Evolutionary conservation across 495 filamentous ascomycete species (phyloP).

Genomic region (Aspergillus affinis): DNA sequence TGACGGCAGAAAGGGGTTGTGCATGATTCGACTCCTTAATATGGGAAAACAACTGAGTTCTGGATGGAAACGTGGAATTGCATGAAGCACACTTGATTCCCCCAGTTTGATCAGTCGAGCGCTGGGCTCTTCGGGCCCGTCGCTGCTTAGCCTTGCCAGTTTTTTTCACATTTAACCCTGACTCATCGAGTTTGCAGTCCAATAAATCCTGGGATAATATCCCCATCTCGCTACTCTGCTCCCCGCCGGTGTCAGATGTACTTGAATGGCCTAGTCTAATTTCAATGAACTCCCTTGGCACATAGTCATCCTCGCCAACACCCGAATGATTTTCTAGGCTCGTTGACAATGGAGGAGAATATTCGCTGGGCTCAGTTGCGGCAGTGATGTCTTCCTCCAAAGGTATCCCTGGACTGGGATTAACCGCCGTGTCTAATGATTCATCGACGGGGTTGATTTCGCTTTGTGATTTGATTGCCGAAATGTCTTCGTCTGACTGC

Average conservation of each 20-base stretch:
- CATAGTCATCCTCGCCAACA: constrained; percentile 45
- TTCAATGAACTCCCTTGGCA: constrained; percentile 45
- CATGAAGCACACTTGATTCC: constrained; percentile 62
- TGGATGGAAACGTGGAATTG: constrained; percentile 60
- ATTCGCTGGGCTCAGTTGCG: background rate
- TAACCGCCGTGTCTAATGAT: background rate
- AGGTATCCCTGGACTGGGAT: background rate
- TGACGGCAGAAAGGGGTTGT: constrained; percentile 31
- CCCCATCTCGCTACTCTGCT: constrained; percentile 13
- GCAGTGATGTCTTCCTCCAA: background rate
- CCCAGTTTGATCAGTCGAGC: constrained; percentile 36
- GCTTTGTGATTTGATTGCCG: background rate
- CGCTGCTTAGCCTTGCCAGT: constrained; percentile 88
- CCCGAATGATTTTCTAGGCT: background rate
- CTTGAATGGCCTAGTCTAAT: constrained; percentile 18
- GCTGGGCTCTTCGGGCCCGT: constrained; percentile 73
- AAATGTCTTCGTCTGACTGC: background rate
- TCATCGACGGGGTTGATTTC: background rate
- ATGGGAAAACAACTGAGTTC: constrained; percentile 72
- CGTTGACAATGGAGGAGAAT: background rate
- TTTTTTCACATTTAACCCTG: constrained; percentile 42
- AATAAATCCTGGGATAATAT: constrained; percentile 25
- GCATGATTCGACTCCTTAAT: constrained; percentile 64
- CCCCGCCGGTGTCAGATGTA: background rate
- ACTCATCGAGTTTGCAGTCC: constrained; percentile 21